Base-by-base conservation (phyloP, 2,329 filamentous ascomycete genomes). In the Colletotrichum coccodes region DNA sequence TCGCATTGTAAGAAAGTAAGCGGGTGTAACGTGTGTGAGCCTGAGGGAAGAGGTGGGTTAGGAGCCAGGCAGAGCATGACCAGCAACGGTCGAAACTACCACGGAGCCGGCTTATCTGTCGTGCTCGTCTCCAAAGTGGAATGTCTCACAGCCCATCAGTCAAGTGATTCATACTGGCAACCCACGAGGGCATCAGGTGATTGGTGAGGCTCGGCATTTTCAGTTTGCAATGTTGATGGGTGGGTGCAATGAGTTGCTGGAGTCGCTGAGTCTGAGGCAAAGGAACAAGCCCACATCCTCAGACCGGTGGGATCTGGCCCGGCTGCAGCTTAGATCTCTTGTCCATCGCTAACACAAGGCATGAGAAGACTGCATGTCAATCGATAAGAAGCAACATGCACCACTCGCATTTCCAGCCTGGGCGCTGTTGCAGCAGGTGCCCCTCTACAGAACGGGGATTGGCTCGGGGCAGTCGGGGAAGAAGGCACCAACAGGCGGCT, bases 71-170 rank as follows among this genome's bases (percentile, higher is more conserved):
- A 38, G 16, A 16, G 34, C 21, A 28, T 42, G 38, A 18, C 52
- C 21, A 46, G 40, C 38, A 65, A 49, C 26, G 38, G 46, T 46
- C 47, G 23, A 66, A 21, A 44, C 54, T 26, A 60, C 40, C 28
- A 34, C 32, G 28, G 50, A 67, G 65, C 60, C 62, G 61, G 50
- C 30, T 47, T 42, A 60, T 60, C 40, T 60, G 47, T 14, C 50
- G 66, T 65, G 42, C 36, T 69, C 23, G 34, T 56, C 7, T 56
- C 44, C 40, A 57, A 57, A 60, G 59, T 57, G 61, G 56, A 59
- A 61, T 71, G 70, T 71, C 67, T 71, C 70, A 71, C 62, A 60
- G n/a, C 26, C 54, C 70, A 52, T 68, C 47, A 60, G 70, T 71
- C 70, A 71, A 70, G 68, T 71, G 70, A 71, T 70, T 70, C 62